Base-by-base conservation (phyloP, 768 basidiomycete species). In the Neoboletus magnificus region DNA sequence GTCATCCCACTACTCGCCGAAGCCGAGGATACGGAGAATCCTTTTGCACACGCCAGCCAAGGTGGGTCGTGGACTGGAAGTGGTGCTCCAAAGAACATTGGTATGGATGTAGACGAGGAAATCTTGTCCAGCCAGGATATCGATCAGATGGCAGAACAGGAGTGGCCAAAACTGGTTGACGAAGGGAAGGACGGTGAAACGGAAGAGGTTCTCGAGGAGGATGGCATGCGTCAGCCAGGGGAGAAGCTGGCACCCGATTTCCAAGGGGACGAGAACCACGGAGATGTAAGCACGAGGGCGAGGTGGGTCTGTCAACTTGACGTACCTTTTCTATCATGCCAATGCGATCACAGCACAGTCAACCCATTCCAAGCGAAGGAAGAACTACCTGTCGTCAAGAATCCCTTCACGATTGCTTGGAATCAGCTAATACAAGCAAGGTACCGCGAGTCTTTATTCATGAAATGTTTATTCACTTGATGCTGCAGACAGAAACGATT, bases 71-170 rank as follows among this genome's bases (percentile, higher is more conserved):
- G 54, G 56, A 41, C 40, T n/a, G 49, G 18, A 20, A 52, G 20
- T 25, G 30, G 47, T 47, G 12, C 44, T 37, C 22, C 43, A 11
- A 41, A 56, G 46, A 56, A 51, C 13, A n/a, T 56, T 29, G 66
- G 69, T 22, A 66, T 70, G 16, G 69, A 68, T 54, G 70, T 63
- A 54, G 64, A 73, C 56, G 67, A 72, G 50, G 57, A 32, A 27
- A 54, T 70, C 40, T 51, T 76, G 22, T 67, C 67, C 12, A 72
- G 69, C 51, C 71, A 74, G 48, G 69, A 73, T 25, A 72, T 76
- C 36, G 65, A 66, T 41, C 64, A 72, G 39, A 55, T 63, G 9
- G 58, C 59, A 27, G 66, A 65, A 45, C 50, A 56, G 8, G 67
- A 69, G n/a, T 66, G 59, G 68, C 47, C 35, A 30, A 52, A 59